Evolutionary conservation across 202 grass and related monocot species (phyloP).

Genomic region (Setaria viridis): DNA sequence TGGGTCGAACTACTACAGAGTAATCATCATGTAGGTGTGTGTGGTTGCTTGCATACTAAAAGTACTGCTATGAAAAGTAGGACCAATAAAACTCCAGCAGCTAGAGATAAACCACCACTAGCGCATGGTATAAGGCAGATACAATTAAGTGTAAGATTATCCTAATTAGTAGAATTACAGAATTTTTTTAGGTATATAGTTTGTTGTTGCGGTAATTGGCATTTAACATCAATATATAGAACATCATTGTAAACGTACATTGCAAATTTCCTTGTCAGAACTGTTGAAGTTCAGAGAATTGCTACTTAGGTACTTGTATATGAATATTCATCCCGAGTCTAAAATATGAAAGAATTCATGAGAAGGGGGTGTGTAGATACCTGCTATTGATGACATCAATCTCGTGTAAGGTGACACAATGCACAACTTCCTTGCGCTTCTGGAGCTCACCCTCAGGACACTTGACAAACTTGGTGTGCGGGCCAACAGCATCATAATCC

Average conservation of each 20-base stretch:
- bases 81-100: background rate
- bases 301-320: background rate
- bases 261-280: background rate
- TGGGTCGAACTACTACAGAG: background rate
- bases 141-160: background rate
- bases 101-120: background rate
- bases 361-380: slow-evolving; percentile 42
- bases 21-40: background rate
- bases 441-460: slow-evolving; percentile 97
- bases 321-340: background rate
- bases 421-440: slow-evolving; percentile 96
- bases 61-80: background rate
- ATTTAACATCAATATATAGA: background rate
- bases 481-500: slow-evolving; percentile 85
- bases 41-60: background rate
- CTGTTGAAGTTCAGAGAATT: background rate
- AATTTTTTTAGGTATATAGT: background rate
- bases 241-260: background rate
- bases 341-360: background rate
- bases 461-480: slow-evolving; percentile 86
- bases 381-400: slow-evolving; percentile 99
- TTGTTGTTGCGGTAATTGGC: background rate
- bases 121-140: background rate
- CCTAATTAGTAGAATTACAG: background rate
- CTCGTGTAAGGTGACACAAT: slow-evolving; percentile 92